Evolutionary conservation across 768 basidiomycete genomes (phyloP), one percentile per base, ranked within the genome.

Genomic region (Amanita jacksonii): DNA sequence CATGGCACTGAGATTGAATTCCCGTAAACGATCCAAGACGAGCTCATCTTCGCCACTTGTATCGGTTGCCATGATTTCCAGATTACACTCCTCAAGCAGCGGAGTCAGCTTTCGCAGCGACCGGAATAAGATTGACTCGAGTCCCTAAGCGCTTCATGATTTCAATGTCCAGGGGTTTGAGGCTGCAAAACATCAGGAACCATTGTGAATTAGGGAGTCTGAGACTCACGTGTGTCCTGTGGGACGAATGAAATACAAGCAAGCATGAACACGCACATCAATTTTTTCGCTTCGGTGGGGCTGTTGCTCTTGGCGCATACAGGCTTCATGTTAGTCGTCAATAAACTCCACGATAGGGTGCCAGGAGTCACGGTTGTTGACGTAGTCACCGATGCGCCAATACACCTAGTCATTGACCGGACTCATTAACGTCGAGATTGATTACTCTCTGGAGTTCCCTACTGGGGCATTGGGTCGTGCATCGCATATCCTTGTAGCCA

Each of bases 281-380:
- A 82, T 88, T 74, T 98, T 96, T 60, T 94, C 90, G 48, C 67
- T 73, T 44, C 96, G 74, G 70, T 90, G 81, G n/a, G 96, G 96
- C 63, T 98, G 94, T 63, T 99, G 96, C 65, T 99, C 96, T 68
- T 99, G 96, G 46, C 88, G 77, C 89, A 92, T 92, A 60, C 90
- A 92, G 9, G 85, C 84, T 59, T 94, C 89, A 59, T 91, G 89
- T 67, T 91, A 87, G 72, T 91, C 89, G 61, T 91, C 88, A 53
- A 96, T 92, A 64, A 98, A 98, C 64, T 99, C 94, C 60, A 99
- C 83, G 54, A 99, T 98, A 43, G 96, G 96, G 22, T 78, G 75
- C 96, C 96, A 99, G 15, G 90, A 93, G 64, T 98, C 96, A 45
- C 90, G 80, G 77, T 99, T 99, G 87, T 99, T 99, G 69, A 99